phyloP scores from a whole-genome alignment of 2,329 filamentous ascomycete species.

The Scytalidium sp. region DNA sequence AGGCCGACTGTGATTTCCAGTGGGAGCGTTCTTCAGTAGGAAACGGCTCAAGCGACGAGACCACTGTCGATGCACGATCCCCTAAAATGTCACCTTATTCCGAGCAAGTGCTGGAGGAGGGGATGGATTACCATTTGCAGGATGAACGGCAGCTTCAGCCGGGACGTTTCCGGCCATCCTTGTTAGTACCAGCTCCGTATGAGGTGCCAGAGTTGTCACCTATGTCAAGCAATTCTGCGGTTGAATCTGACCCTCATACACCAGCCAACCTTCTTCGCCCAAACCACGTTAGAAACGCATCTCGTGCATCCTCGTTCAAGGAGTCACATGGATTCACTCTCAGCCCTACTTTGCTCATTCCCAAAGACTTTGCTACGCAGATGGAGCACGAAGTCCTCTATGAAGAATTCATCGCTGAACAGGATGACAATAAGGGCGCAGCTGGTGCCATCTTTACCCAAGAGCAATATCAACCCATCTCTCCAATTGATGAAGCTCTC shows the following conservation, averaged over 20 bases:
- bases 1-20: conserved; percentile 64
- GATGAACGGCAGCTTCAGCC: conserved; percentile 18
- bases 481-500: conserved; percentile 25
- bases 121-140: conserved; percentile 19
- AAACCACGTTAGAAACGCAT: conserved; percentile 19
- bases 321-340: conserved; percentile 58
- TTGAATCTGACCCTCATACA: conserved; percentile 21
- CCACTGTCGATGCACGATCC: conserved; percentile 26
- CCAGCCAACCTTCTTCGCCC: conserved; percentile 20
- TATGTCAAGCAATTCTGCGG: conserved; percentile 20
- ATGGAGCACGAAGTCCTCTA: conserved; percentile 36
- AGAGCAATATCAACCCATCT: conserved; percentile 19
- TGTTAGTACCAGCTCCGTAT: conserved; percentile 21
- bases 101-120: conserved; percentile 6
- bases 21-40: conserved; percentile 60
- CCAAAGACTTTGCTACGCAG: conserved; percentile 54
- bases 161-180: conserved; percentile 27
- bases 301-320: conserved; percentile 52
- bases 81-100: conserved; percentile 5
- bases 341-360: conserved; percentile 61
- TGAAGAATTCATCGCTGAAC: conserved; percentile 14
- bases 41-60: conserved; percentile 17
- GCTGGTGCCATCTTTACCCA: conserved; percentile 20
- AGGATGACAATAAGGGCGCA: conserved; percentile 13
- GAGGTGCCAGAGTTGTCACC: conserved; percentile 28